Base-by-base conservation (phyloP, 306 rosid species). In the Biancaea sappan region DNA sequence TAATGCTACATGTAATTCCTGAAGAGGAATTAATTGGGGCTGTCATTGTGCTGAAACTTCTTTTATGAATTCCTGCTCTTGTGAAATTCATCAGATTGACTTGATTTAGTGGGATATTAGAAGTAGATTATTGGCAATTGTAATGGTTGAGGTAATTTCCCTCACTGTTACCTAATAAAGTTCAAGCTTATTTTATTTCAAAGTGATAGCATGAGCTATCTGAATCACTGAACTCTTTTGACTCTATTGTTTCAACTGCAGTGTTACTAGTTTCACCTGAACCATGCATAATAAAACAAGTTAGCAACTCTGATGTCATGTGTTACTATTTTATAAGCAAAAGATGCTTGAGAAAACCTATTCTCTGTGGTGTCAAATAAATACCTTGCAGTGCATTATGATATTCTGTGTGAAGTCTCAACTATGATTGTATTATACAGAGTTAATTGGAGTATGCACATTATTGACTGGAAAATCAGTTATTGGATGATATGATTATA, bases 351-450 rank as follows among this genome's bases (percentile, higher is more conserved):
- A 34, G n/a, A 60, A n/a, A 18, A 22, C 52, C 34, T 24, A 41
- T 22, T 8, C 31, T 21, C 28, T 54, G 6, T 54, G 2, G 11
- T 57, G 61, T 43, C 41, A 22, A 63, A 65, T 54, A 50, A 53
- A 22, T 22, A 5, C 50, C 34, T 15, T 44, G 13, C 65, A 35
- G 7, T 54, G 40, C 38, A 40, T 51, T 52, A 10, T 43, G 44
- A 11, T 15, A 28, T 19, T 43, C 34, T 21, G 10, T 28, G 15
- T 58, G 15, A 24, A 66, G n/a, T 46, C 40, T 58, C 61, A 58
- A 32, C 10, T 57, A 57, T 32, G n/a, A 69, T 46, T 68, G 24
- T 77, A 52, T 58, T 68, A 29, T 34, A 57, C 70, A 58, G 63
- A 32, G 52, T 46, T 47, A 32, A 28, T 57, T 26, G 21, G 38